Base-by-base conservation (phyloP, 1,139 yeast genomes). In the Pichia sp. region DNA sequence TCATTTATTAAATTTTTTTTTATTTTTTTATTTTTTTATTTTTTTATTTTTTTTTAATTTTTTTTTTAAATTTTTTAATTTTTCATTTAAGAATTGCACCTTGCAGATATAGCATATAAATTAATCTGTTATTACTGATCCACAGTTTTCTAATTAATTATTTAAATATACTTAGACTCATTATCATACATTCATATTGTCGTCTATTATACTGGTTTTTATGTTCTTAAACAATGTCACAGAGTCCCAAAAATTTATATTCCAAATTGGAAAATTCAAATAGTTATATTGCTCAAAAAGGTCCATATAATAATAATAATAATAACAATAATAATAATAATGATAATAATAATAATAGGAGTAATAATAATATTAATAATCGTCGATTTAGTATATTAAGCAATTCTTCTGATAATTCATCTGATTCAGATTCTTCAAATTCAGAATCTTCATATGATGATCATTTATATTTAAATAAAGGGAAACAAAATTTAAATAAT, bases 391-490 rank as follows among this genome's bases (percentile, higher is more conserved):
- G 79, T 57, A 66, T 77, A 29, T 72, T 68, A 31, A 66, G 71
- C 7, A 69, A 67, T 32, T 64, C 69, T 25, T 67, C 66, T 7
- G 41, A 45, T 9, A 74, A 81, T 9, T 77, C 82, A 8, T 72
- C 77, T 3, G 90, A 83, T 62, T 82, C 81, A 59, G 90, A 83
- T 62, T 82, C 81, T 59, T 42, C 45, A 11, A 42, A 48, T 35
- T 47, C 52, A 66, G 49, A 43, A 8, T 44, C 48, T 3, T 44
- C 44, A 8, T 46, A 52, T 39, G 53, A 50, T 35, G 57, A 49
- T 33, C 56, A 58, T 18, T 33, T 50, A 2, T 47, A 45, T 36
- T 34, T 47, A 8, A 26, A 32, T 18, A 39, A 31, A 6, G 28
- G 18, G 9, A 31, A 31, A 7, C 37, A 34, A 5, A 8, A 31